Base-by-base conservation (phyloP, 208 protist genomes). In the Trypanosomatidae sp. region DNA sequence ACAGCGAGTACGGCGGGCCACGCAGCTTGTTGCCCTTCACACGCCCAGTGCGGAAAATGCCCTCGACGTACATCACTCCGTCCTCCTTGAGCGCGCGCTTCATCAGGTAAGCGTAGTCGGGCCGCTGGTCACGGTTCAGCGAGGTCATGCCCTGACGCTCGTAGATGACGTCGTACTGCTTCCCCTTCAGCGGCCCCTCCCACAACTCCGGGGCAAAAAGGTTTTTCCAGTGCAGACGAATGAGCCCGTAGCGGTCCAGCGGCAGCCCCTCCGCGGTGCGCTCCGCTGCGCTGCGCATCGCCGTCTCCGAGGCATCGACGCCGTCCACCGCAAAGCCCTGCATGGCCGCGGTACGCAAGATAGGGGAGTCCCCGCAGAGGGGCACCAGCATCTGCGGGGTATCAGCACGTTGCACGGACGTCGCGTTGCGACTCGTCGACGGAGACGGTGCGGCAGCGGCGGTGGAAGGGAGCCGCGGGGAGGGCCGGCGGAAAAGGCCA, bases 331-430 rank as follows among this genome's bases (percentile, higher is more conserved):
- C 84, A 76, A 90, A 97, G 13, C 93, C 93, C 39, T 88, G 85
- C 73, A 80, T 46, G 0, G 83, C 90, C 25, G 94, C 69, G 36
- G 84, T 86, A 36, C 77, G 77, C 12, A 97, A 71, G 62, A 97
- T 95, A 8, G 91, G 91, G 3, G 93, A 94, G 70, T 97, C 93
- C 9, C 93, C 93, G 74, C 91, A 97, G n/a, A 97, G 86, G 12
- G 93, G 91, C 55, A 97, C 90, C 41, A 97, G 64, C 58, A 85
- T 91, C n/a, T 65, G 72, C 4, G 88, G 88, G 2, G 71, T n/a
- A n/a, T n/a, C n/a, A n/a, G n/a, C n/a, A n/a, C n/a, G n/a, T n/a
- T n/a, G n/a, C n/a, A n/a, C n/a, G n/a, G n/a, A n/a, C n/a, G n/a
- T n/a, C n/a, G n/a, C n/a, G n/a, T n/a, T n/a, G n/a, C n/a, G n/a